Evolutionary conservation across 176 grass and related monocot genomes (phyloP), one percentile per base, ranked within the genome.

Genomic region (Chloris gayana): DNA sequence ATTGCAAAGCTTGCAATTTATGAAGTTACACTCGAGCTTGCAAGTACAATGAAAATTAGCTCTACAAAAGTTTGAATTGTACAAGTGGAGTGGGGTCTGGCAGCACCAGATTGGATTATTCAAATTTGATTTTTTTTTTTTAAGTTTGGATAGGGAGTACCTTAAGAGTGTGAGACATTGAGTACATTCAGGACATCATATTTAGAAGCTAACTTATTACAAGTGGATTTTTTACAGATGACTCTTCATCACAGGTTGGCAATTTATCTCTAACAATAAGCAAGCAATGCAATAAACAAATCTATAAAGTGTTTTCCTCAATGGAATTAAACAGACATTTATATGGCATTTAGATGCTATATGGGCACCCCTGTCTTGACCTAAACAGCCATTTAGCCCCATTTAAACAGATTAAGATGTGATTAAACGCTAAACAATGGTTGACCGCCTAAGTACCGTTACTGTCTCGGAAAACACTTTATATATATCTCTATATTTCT

Each of bases 1-100:
- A 67, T 19, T 75, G 75, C 7, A 70, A 70, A 38, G 51, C 72
- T 39, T 59, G n/a, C 22, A 69, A 29, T 68, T 56, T n/a, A 68
- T 29, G 21, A 14, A 29, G 27, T 24, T 3, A 35, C 4, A 21
- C 9, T 13, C 26, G 13, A 18, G 8, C 22, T 34, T 51, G 21
- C 51, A 8, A 7, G 7, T 24, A 77, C 27, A 64, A 64, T 14
- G n/a, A 47, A 15, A 47, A 47, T 47, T 15, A 53, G 62, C 76
- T 35, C 7, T 61, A 42, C 13, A 26, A 44, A 33, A 33, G 26
- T 33, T 49, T 15, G 2, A 47, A 71, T 1, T 47, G 17, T 27
- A 30, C 25, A 24, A 71, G 6, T 54, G 19, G 19, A 17, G 18
- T 54, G 22, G n/a, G n/a, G n/a, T n/a, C n/a, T 22, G 33, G 0